Conservation (phyloP, 2,329 filamentous ascomycete species). For the Pestalotiopsis sp. region DNA sequence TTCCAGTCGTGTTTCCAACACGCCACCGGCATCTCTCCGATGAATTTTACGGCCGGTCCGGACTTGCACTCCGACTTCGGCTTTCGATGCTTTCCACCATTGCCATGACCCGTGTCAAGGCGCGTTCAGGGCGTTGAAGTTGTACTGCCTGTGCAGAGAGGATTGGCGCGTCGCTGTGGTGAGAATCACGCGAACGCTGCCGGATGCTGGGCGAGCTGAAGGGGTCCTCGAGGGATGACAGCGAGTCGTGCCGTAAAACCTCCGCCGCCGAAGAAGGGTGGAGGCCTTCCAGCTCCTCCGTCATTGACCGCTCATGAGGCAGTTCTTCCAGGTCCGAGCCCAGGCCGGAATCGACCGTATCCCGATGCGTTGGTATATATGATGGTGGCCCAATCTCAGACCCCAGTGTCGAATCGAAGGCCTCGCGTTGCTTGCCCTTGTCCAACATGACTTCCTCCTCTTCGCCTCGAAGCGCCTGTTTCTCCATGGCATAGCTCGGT, state of each 20-base stretch:
- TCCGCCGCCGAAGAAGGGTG: background rate
- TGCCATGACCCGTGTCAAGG: conserved; percentile 49
- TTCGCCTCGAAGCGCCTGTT: background rate
- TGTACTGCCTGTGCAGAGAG: conserved; percentile 46
- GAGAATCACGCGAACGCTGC: conserved; percentile 28
- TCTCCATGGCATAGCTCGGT: background rate
- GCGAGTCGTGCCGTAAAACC: background rate
- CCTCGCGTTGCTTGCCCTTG: conserved; percentile 14
- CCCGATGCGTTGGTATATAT: conserved; percentile 7
- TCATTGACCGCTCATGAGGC: background rate
- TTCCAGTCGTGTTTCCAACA: background rate
- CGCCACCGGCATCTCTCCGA: background rate
- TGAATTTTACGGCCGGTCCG: conserved; percentile 14
- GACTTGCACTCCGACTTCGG: conserved; percentile 45
- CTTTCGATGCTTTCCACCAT: conserved; percentile 61
- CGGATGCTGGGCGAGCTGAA: conserved; percentile 25
- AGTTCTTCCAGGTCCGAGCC: conserved; percentile 21
- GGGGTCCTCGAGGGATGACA: background rate
- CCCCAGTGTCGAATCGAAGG: conserved; percentile 12
- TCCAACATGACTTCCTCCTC: conserved; percentile 1
- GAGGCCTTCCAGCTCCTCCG: background rate
- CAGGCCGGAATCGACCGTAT: conserved; percentile 12
- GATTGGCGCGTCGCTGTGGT: conserved; percentile 35
- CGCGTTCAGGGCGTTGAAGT: conserved; percentile 35
- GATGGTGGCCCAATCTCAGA: conserved; percentile 23